These are phyloP conservation scores for Verticillium isaacii DNA, from an alignment of 2,329 filamentous ascomycete species.

Conservation along the genomic window DNA sequence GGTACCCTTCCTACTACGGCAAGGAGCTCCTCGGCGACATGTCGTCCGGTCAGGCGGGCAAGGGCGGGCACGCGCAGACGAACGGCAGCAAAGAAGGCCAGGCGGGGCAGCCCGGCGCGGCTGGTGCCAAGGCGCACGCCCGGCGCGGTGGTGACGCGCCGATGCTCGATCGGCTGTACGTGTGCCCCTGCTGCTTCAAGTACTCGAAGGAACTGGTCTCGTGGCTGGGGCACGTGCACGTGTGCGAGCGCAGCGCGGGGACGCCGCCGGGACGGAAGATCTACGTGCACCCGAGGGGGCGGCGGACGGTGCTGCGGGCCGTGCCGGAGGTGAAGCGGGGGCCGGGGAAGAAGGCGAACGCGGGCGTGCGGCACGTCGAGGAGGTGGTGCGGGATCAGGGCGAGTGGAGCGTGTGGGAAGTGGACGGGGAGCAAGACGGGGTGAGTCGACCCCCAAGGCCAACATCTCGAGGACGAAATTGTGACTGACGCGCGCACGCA, in stretches of 20 bases:
- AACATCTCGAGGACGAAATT: constrained; percentile 1
- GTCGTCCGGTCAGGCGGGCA: constrained; percentile 20
- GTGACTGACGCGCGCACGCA: constrained; percentile 18
- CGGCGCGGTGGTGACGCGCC: constrained; percentile 24
- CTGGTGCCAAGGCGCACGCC: constrained; percentile 26
- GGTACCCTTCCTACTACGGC: constrained; percentile 88
- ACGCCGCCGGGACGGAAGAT: constrained; percentile 64
- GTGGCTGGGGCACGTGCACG: constrained; percentile 53
- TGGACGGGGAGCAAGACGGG: constrained; percentile 83
- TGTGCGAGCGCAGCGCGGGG: constrained; percentile 45
- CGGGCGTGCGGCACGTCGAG: constrained; percentile 32
- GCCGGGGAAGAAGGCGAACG: constrained; percentile 28
- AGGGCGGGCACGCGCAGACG: constrained; percentile 12
- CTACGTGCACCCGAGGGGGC: constrained; percentile 57
- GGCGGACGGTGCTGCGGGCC: constrained; percentile 32
- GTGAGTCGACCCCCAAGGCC: constrained; percentile 34
- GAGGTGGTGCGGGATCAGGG: constrained; percentile 53
- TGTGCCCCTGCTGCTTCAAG: constrained; percentile 92
- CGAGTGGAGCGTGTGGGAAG: constrained; percentile 83
- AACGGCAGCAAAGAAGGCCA: constrained; percentile 1
- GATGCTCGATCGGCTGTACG: constrained; percentile 67
- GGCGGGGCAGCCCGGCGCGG: constrained; percentile 13
- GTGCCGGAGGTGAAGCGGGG: constrained; percentile 21
- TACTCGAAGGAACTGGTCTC: constrained; percentile 65
- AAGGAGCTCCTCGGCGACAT: constrained; percentile 61